Conservation (phyloP, 139 green algal species). For the Yamagishiella unicocca region DNA sequence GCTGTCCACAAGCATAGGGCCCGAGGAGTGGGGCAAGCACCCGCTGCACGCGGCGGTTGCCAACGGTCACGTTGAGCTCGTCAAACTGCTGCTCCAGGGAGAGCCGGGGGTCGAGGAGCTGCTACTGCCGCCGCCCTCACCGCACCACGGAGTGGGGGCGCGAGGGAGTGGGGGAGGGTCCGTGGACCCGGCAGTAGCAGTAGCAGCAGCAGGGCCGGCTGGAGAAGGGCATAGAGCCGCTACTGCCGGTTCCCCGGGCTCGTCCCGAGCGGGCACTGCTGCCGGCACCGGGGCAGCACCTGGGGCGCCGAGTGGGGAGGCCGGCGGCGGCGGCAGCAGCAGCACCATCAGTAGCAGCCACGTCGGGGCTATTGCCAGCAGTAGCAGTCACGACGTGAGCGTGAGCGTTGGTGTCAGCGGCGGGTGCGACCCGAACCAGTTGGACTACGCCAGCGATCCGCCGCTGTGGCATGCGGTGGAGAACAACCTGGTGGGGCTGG, state of each 20-base stretch:
- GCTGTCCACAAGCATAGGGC: conserved; percentile 46
- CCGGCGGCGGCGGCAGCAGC: not conserved
- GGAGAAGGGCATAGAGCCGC: too few relatives aligned
- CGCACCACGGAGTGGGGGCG: too few relatives aligned
- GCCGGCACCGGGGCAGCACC: not conserved
- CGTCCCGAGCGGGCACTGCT: too few relatives aligned
- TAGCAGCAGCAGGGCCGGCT: not conserved
- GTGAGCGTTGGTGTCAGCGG: not conserved
- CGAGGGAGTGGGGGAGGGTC: not conserved
- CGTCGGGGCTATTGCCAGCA: not conserved
- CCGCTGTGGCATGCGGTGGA: conserved; percentile 60
- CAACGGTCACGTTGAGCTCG: conserved; percentile 48
- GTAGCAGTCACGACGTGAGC: not conserved
- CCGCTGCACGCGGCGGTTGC: conserved; percentile 57
- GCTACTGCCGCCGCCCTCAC: too few relatives aligned
- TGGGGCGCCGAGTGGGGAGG: not conserved
- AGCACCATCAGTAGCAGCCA: not conserved
- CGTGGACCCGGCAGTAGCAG: not conserved
- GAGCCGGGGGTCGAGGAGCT: not conserved
- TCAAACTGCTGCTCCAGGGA: conserved; percentile 43
- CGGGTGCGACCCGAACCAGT: conserved; percentile 45
- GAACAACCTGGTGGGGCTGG: conserved; percentile 51
- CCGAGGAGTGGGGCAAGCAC: conserved; percentile 48
- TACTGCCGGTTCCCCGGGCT: too few relatives aligned
- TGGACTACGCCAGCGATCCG: conserved; percentile 56